Percentiles rank a stretch among this genome's conserved stretches.
phyloP scores from a whole-genome alignment of 1,139 yeast genomes.

The Debaryomycetaceae sp. region DNA sequence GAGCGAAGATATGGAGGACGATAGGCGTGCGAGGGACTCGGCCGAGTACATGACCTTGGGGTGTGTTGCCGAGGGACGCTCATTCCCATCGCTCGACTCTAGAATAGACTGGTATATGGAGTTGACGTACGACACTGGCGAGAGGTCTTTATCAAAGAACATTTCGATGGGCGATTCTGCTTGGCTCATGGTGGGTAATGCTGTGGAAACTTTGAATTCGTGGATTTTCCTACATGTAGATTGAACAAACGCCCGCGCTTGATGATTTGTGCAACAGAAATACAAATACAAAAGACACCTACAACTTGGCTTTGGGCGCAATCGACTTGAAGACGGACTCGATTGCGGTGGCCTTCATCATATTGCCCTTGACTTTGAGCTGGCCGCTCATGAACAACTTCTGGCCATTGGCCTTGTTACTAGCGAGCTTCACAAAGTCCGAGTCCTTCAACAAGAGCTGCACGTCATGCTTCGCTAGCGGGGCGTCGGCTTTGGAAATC shows the following conservation, averaged over 20 bases:
- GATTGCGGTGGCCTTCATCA: constrained; percentile 78
- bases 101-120: constrained; percentile 19
- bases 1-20: constrained; percentile 25
- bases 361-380: constrained; percentile 78
- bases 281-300: no score
- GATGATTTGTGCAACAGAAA: no score
- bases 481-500: constrained; percentile 37
- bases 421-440: constrained; percentile 58
- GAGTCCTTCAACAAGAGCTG: constrained; percentile 54
- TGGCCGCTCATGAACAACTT: constrained; percentile 77
- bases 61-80: neutral
- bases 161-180: constrained; percentile 14
- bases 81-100: neutral
- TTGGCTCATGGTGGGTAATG: neutral
- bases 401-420: constrained; percentile 77
- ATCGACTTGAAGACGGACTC: constrained; percentile 64
- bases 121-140: constrained; percentile 26
- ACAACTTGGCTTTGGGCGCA: constrained; percentile 43
- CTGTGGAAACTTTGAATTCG: no score
- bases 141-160: constrained; percentile 33
- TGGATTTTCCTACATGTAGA: no score
- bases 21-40: constrained; percentile 11
- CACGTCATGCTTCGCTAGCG: constrained; percentile 49
- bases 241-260: no score
- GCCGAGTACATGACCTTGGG: constrained; percentile 4